Conservation (phyloP, 1,284 basidiomycete genomes). For the Cutaneotrichosporon sp. region DNA sequence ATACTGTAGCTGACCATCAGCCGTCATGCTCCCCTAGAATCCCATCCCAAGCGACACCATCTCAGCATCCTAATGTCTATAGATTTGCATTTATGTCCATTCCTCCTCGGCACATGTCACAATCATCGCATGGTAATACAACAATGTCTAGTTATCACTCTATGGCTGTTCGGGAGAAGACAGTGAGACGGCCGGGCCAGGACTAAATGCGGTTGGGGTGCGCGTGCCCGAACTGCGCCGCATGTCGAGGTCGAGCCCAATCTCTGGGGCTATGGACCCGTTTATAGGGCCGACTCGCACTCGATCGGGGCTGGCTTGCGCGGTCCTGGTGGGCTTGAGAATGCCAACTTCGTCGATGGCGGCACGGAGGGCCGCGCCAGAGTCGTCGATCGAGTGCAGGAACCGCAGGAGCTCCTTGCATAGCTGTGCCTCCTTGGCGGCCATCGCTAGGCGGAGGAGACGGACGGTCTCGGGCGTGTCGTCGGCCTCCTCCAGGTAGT, state of each 20-base stretch:
- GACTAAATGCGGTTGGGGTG: background rate
- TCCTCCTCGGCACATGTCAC: constrained; percentile 7
- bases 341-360: constrained; percentile 51
- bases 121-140: constrained; percentile 6
- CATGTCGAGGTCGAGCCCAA: constrained; percentile 2
- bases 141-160: constrained; percentile 5
- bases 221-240: background rate
- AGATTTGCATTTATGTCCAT: background rate
- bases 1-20: constrained; percentile 2
- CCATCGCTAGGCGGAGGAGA: constrained; percentile 70
- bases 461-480: constrained; percentile 76
- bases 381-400: constrained; percentile 83
- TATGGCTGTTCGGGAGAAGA: background rate
- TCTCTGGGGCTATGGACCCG: background rate
- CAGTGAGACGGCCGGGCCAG: background rate
- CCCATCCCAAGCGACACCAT: background rate
- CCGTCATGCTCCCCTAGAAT: constrained; percentile 8
- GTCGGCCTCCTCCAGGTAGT: constrained; percentile 85
- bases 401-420: constrained; percentile 85
- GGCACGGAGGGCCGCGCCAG: constrained; percentile 64
- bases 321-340: background rate
- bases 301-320: background rate
- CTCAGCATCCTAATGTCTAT: background rate
- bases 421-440: constrained; percentile 59
- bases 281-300: background rate